Conservation (phyloP, 331 rosid genomes). For the Saraca asoca region DNA sequence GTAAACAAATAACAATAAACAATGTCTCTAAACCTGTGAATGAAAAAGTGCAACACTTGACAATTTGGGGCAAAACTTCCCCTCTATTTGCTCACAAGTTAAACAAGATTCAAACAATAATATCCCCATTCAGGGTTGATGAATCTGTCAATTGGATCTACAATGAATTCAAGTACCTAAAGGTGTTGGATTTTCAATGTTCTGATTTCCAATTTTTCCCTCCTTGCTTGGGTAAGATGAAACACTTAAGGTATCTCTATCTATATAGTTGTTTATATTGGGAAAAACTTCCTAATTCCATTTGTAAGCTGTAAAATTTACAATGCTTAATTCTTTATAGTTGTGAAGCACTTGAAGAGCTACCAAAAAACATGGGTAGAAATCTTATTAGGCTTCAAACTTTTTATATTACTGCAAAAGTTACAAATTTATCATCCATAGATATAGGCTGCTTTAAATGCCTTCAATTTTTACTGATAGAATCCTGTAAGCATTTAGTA, state of each 20-base stretch:
- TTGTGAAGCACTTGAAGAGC: slow-evolving; percentile 27
- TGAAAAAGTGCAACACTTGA: slow-evolving; percentile 33
- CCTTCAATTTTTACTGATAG: slow-evolving; percentile 16
- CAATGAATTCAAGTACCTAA: slow-evolving; percentile 32
- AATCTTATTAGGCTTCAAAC: slow-evolving; percentile 29
- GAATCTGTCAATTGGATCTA: slow-evolving; percentile 10
- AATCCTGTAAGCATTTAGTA: slow-evolving; percentile 20
- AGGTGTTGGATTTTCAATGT: slow-evolving; percentile 30
- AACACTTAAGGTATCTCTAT: slow-evolving; percentile 42
- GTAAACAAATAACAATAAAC: slow-evolving; percentile 9
- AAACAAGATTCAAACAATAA: slow-evolving; percentile 14
- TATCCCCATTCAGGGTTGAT: slow-evolving; percentile 18
- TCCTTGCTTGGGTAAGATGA: slow-evolving; percentile 32
- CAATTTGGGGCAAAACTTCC: slow-evolving; percentile 13
- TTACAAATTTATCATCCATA: slow-evolving; percentile 8
- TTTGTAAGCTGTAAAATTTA: slow-evolving; percentile 37
- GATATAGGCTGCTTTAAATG: slow-evolving; percentile 29
- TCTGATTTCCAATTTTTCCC: slow-evolving; percentile 32
- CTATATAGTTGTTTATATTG: background rate
- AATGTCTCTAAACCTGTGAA: background rate
- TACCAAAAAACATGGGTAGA: slow-evolving; percentile 29
- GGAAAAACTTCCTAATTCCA: slow-evolving; percentile 37
- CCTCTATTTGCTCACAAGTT: background rate
- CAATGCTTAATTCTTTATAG: slow-evolving; percentile 23
- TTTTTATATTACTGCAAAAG: slow-evolving; percentile 35